Percentiles rank a stretch among this genome's conserved stretches.
These are phyloP conservation scores for Biscutella auriculata DNA, from an alignment of 441 rosid species.

Conservation along the genomic window DNA sequence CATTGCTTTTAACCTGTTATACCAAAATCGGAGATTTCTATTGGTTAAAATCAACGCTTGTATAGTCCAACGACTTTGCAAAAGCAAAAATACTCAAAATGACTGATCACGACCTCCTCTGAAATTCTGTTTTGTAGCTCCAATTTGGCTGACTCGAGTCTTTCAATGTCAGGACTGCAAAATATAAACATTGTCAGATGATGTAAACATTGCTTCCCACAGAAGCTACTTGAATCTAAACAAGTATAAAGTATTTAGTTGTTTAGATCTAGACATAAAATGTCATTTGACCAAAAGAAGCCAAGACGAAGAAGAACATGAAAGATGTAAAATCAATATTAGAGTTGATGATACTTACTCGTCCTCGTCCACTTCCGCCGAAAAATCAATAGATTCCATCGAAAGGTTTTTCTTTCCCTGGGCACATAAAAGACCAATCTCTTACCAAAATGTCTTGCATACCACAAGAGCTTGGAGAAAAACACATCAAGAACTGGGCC, in stretches of 20 bases:
- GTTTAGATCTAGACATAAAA: too few relatives aligned
- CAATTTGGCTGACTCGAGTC: conserved; percentile 54
- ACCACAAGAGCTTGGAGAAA: not conserved
- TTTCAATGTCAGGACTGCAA: conserved; percentile 55
- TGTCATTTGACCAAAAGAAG: too few relatives aligned
- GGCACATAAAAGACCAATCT: conserved; percentile 16
- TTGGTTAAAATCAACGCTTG: not conserved
- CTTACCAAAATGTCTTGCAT: not conserved
- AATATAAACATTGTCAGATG: conserved; percentile 17
- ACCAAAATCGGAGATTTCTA: conserved; percentile 8
- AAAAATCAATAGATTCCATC: conserved; percentile 59
- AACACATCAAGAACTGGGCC: not conserved
- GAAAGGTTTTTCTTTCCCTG: conserved; percentile 84
- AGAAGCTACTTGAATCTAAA: not conserved
- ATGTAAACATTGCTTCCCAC: too few relatives aligned
- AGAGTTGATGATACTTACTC: conserved; percentile 55
- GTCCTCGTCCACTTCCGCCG: conserved; percentile 42
- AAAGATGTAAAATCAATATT: conserved; percentile 10
- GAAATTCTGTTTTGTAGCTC: conserved; percentile 54
- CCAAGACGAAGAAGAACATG: not conserved
- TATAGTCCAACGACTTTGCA: not conserved
- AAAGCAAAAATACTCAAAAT: conserved; percentile 7
- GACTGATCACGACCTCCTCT: conserved; percentile 49
- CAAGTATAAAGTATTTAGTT: not conserved
- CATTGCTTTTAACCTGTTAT: conserved; percentile 55